These are phyloP conservation scores for Pichia sp. DNA, from an alignment of 1,139 yeast genomes.

Conservation along the genomic window DNA sequence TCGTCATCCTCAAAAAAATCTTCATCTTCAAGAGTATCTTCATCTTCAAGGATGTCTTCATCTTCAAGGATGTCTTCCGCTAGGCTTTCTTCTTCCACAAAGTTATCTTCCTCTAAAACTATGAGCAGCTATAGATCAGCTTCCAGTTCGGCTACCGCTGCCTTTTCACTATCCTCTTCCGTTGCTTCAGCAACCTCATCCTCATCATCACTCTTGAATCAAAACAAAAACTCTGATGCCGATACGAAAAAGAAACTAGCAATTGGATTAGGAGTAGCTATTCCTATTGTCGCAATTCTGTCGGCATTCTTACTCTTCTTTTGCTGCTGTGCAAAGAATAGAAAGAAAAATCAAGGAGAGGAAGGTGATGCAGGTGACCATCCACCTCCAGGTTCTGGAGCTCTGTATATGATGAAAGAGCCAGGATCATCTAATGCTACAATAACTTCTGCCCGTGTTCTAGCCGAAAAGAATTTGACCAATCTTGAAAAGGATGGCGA, in stretches of 20 bases:
- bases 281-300: conserved; percentile 56
- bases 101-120: conserved; percentile 7
- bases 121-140: not conserved
- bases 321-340: conserved; percentile 51
- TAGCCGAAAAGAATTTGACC: conserved; percentile 48
- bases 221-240: conserved; percentile 21
- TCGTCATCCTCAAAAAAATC: conserved; percentile 24
- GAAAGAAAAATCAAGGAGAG: conserved; percentile 35
- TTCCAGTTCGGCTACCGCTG: conserved; percentile 11
- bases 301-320: conserved; percentile 47
- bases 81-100: conserved; percentile 21
- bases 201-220: not conserved
- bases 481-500: conserved; percentile 35
- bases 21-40: conserved; percentile 11
- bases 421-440: conserved; percentile 9
- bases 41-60: conserved; percentile 17
- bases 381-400: conserved; percentile 33
- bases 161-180: conserved; percentile 11
- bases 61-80: not conserved
- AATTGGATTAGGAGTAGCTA: conserved; percentile 83
- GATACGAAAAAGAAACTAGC: conserved; percentile 51
- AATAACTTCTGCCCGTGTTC: conserved; percentile 24
- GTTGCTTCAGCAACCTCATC: conserved; percentile 19
- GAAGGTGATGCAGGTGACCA: conserved; percentile 28
- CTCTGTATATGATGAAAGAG: conserved; percentile 35